These are phyloP conservation scores for Epichloe scottii DNA, from an alignment of 2,329 filamentous ascomycete species.

Conservation along the genomic window DNA sequence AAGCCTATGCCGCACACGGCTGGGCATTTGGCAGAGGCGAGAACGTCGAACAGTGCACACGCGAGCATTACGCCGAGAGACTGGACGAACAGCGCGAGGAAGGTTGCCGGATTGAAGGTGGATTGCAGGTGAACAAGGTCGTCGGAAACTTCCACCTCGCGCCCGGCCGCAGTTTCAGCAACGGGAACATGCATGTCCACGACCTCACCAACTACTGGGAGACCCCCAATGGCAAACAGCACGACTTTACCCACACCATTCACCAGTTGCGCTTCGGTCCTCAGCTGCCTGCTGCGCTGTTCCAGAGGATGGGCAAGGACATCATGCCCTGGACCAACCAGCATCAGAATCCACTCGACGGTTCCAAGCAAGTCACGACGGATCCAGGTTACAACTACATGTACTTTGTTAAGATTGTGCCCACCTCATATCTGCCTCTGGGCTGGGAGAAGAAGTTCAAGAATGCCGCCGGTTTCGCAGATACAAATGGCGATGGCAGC, in stretches of 20 bases:
- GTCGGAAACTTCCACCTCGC: constrained; percentile 98
- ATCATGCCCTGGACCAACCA: constrained; percentile 67
- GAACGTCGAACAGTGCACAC: constrained; percentile 85
- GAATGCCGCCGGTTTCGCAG: constrained; percentile 17
- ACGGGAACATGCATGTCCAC: constrained; percentile 93
- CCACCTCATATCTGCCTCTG: constrained; percentile 85
- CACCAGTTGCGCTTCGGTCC: constrained; percentile 89
- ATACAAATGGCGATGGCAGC: constrained; percentile 56
- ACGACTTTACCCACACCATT: constrained; percentile 82
- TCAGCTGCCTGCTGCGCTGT: constrained; percentile 64
- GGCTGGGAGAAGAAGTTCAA: constrained; percentile 60
- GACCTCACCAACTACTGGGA: constrained; percentile 94
- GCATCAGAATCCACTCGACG: constrained; percentile 84
- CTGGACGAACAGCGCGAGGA: constrained; percentile 80
- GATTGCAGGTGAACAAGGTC: constrained; percentile 93
- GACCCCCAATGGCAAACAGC: constrained; percentile 50
- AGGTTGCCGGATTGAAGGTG: constrained; percentile 88
- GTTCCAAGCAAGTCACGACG: constrained; percentile 59
- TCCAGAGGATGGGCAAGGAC: constrained; percentile 41
- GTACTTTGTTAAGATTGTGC: constrained; percentile 99
- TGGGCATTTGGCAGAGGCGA: constrained; percentile 94
- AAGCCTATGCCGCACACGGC: constrained; percentile 78
- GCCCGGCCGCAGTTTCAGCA: constrained; percentile 89
- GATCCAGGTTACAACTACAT: constrained; percentile 91
- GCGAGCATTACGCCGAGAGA: constrained; percentile 85